Evolutionary conservation across 2,329 filamentous ascomycete genomes (phyloP), one percentile per base, ranked within the genome.

Genomic region (Pseudogymnoascus sp.): DNA sequence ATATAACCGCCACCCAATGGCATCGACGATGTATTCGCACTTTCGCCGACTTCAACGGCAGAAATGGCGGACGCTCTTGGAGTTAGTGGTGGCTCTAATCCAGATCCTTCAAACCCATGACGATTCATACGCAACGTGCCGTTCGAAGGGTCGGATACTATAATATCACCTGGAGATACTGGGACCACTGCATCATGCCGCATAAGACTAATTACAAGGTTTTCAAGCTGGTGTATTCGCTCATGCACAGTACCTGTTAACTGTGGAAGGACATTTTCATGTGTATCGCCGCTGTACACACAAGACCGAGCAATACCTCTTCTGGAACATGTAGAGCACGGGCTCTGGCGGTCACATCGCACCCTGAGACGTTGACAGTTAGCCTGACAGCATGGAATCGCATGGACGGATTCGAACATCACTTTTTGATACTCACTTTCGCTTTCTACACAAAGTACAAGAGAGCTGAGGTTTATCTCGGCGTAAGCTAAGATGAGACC

Each of bases 401-500:
- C 61, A 65, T 67, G 66, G 44, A 68, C 68, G 63, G 68, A 56
- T 50, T 64, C 64, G 42, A 61, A 65, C 44, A 61, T 63, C 61
- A 62, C 64, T 64, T 67, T 65, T 60, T 63, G 62, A 62, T 63
- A 71, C 71, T 61, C 66, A 72, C 71, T 72, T 72, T 65, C 71
- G 67, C 42, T 65, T 67, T 67, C 65, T 68, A 62, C 71, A 72
- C 64, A 65, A 61, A 62, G 70, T 64, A 64, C 71, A 72, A 62
- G 70, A 72, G 53, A 72, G 68, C 63, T 72, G 70, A 47, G 64
- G 59, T 68, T 72, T 72, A 66, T 72, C 71, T 68, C 71, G 68
- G 50, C 70, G 70, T 63, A 65, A 65, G 64, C 63, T 67, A 56
- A 59, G 65, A 35, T 64, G 69, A 62, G 69, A 66, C 63, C 68